Base-by-base conservation (phyloP, 257 asterid genomes). In the Solanum tacnaense region DNA sequence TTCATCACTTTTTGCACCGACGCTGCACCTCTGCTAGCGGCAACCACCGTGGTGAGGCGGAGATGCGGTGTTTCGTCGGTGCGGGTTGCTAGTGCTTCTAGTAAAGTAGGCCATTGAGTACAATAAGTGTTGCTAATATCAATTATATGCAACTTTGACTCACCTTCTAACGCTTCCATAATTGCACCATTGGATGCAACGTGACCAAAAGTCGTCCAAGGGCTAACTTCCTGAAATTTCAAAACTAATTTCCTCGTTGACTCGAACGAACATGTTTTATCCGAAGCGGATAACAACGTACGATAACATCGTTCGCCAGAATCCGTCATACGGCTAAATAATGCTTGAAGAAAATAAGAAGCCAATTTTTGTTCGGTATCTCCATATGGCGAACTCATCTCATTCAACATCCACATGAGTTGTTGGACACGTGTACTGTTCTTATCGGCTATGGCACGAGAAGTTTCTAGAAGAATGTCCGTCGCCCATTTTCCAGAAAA, bases 91-190 rank as follows among this genome's bases (percentile, higher is more conserved):
- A 97, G 91, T n/a, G 99, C 98, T 91, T 97, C 99, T 0, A 97
- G 92, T 21, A 97, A 87, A 78, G 99, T 97, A 11, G 99, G 99
- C 99, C 99, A 97, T 93, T 97, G 99, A 3, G 99, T 96, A 92
- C 99, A 96, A 74, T 89, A 96, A 0, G 99, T 97, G 91, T 96
- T 95, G 88, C 98, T 94, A 3, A 97, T 81, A 86, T 97, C 99
- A 35, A 97, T 85, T 7, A 97, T 96, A 41, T 97, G 99, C 10
- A 97, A 58, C 86, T 90, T 93, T 58, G 67, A 34, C 83, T 96
- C 98, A 2, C 99, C 99, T 36, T 97, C 98, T 6, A 97, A 90
- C 0, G 98, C 99, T 68, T 97, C 99, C 98, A 97, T 92, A 39
- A 96, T 97, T 5, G 99, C 98, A 9, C 98, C 99, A 68, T 96